Conservation (phyloP, 2,329 filamentous ascomycete species). For the Ascochyta clinopodiicola region DNA sequence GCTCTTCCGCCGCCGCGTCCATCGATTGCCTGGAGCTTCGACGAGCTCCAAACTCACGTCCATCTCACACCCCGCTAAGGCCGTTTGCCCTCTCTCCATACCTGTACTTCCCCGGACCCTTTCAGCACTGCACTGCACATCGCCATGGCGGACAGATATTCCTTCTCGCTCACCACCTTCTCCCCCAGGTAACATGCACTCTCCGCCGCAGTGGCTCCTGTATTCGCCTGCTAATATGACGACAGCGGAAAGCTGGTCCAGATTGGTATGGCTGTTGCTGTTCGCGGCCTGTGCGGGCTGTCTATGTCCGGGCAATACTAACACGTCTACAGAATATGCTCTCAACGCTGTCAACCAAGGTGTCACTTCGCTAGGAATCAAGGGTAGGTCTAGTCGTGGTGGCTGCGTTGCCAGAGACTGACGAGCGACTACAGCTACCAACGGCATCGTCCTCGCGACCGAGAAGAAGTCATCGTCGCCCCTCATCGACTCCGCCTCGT, state of each 20-base stretch:
- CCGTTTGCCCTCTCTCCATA: slow-evolving; percentile 1
- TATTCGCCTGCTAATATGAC: slow-evolving; percentile 54
- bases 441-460: slow-evolving; percentile 97
- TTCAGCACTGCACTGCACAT: slow-evolving; percentile 9
- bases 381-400: slow-evolving; percentile 67
- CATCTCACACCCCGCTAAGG: slow-evolving; percentile 17
- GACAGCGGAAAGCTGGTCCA: slow-evolving; percentile 96
- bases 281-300: slow-evolving; percentile 15
- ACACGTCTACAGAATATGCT: slow-evolving; percentile 79
- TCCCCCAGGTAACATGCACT: slow-evolving; percentile 81
- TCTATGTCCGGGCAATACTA: slow-evolving; percentile 12
- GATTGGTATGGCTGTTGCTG: slow-evolving; percentile 70
- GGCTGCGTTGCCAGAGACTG: not conserved
- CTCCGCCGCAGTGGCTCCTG: slow-evolving; percentile 27
- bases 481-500: slow-evolving; percentile 90
- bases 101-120: slow-evolving; percentile 1
- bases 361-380: slow-evolving; percentile 97
- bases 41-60: slow-evolving; percentile 15
- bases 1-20: slow-evolving; percentile 18
- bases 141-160: slow-evolving; percentile 95
- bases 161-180: slow-evolving; percentile 99
- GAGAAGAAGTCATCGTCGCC: slow-evolving; percentile 99
- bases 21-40: slow-evolving; percentile 20
- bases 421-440: slow-evolving; percentile 73
- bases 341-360: slow-evolving; percentile 99